These are phyloP conservation scores for Microcyclospora pomicola DNA, from an alignment of 2,329 filamentous ascomycete genomes.

Conservation along the genomic window DNA sequence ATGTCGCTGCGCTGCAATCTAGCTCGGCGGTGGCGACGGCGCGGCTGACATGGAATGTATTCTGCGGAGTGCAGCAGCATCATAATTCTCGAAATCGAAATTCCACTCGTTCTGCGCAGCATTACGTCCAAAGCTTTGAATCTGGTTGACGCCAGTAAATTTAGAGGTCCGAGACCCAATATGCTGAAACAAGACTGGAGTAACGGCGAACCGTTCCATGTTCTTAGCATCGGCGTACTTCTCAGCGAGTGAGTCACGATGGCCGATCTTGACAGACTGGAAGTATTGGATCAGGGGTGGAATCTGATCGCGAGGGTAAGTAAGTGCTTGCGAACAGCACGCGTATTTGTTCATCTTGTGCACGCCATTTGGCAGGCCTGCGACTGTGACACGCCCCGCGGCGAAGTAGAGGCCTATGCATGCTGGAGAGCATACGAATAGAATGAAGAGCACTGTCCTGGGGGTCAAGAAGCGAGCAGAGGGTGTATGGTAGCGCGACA, in stretches of 20 bases:
- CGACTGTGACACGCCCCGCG: conserved; percentile 27
- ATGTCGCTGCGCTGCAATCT: too few relatives aligned
- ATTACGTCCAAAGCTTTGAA: conserved; percentile 13
- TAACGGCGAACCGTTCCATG: conserved; percentile 29
- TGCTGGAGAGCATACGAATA: conserved; percentile 18
- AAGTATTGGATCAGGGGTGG: conserved; percentile 20
- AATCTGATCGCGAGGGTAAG: conserved; percentile 26
- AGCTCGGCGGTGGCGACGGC: too few relatives aligned
- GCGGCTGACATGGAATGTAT: too few relatives aligned
- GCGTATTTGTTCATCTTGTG: conserved; percentile 29
- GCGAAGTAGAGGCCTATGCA: conserved; percentile 27
- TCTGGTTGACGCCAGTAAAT: conserved; percentile 6
- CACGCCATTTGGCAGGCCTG: conserved; percentile 24
- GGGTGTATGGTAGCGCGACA: background rate
- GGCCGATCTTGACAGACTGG: conserved; percentile 18
- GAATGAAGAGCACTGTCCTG: conserved; percentile 8
- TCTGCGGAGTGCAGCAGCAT: conserved; percentile 13
- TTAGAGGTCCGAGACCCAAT: conserved; percentile 29
- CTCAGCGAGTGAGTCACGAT: conserved; percentile 29
- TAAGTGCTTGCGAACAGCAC: conserved; percentile 32
- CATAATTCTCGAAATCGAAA: conserved; percentile 25
- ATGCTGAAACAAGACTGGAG: conserved; percentile 32
- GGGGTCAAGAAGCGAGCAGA: background rate
- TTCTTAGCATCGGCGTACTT: conserved; percentile 27
- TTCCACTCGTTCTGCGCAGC: conserved; percentile 27